Percentiles rank a stretch among this genome's conserved stretches.
These are phyloP conservation scores for Rosa chinensis DNA, from an alignment of 306 rosid species.

Conservation along the genomic window DNA sequence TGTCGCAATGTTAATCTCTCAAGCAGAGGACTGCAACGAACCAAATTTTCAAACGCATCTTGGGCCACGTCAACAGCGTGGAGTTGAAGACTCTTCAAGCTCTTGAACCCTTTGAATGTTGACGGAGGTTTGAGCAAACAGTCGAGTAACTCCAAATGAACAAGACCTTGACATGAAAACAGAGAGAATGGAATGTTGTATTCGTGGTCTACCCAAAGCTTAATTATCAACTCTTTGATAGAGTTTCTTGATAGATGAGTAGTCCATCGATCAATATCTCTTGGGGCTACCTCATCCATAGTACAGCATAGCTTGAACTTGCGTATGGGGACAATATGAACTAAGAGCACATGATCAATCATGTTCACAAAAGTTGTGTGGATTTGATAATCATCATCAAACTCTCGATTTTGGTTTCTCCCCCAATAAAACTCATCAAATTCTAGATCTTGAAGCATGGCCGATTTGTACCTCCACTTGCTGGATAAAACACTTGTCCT, in stretches of 20 bases:
- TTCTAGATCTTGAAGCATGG: slow-evolving; percentile 45
- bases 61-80: slow-evolving; percentile 16
- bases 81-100: slow-evolving; percentile 55
- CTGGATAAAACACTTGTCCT: slow-evolving; percentile 59
- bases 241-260: background rate
- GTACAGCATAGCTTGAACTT: slow-evolving; percentile 37
- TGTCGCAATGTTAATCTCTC: slow-evolving; percentile 47
- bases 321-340: slow-evolving; percentile 46
- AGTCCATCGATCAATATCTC: background rate
- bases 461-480: slow-evolving; percentile 64
- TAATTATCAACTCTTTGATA: background rate
- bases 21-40: slow-evolving; percentile 48
- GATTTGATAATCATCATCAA: too few species aligned
- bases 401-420: background rate
- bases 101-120: slow-evolving; percentile 45
- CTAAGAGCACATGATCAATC: slow-evolving; percentile 58
- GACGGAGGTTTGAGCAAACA: slow-evolving; percentile 39
- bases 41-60: slow-evolving; percentile 43
- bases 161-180: slow-evolving; percentile 20
- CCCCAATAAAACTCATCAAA: slow-evolving; percentile 27
- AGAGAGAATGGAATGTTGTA: background rate
- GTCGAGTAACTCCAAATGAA: slow-evolving; percentile 30
- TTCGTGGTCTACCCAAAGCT: background rate
- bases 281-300: background rate
- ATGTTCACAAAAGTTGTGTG: slow-evolving; percentile 24